Base-by-base conservation (phyloP, 164 flowering plant species). In the Vitis vinifera region DNA sequence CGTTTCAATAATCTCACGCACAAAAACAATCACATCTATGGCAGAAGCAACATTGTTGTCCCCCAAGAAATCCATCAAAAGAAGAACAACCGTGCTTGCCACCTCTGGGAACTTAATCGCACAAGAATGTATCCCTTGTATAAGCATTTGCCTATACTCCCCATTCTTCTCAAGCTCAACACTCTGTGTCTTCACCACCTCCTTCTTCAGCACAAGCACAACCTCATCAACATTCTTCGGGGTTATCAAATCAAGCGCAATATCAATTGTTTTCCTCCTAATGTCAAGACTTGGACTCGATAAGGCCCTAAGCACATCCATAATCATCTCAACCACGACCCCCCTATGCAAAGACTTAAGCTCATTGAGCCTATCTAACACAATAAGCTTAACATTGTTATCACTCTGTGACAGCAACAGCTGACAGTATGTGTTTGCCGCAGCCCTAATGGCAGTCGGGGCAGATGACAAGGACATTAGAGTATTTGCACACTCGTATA, bases 61-160 rank as follows among this genome's bases (percentile, higher is more conserved):
- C 3, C 99, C 95, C 80, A 92, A 81, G 91, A 91, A 92, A 80
- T 94, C 99, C 98, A 94, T 94, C 85, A 94, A 75, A 19, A 92
- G 86, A 83, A 91, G 97, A 64, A 94, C 97, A 71, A 94, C 99
- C 2, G 97, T 91, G 81, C 99, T 88, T 13, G 99, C 98, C 47
- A 94, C 98, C 75, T 92, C 99, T 1, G 99, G 97, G 76, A 89
- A 94, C 73, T 91, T 92, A 59, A 94, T 81, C 0, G 97, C 98
- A 79, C 99, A 94, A 4, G 94, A 75, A 83, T 94, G 96, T 8
- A 94, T 94, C 17, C 98, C 98, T 73, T 94, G 98, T 60, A 94
- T 91, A 56, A 94, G 88, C 97, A 94, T 91, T 73, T 94, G 98
- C 68, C 97, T 79, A 59, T 90, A 91, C 67, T 94, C 99, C 62